These are phyloP conservation scores for Ogataea nitratoaversa DNA, from an alignment of 805 yeast genomes.

Conservation along the genomic window DNA sequence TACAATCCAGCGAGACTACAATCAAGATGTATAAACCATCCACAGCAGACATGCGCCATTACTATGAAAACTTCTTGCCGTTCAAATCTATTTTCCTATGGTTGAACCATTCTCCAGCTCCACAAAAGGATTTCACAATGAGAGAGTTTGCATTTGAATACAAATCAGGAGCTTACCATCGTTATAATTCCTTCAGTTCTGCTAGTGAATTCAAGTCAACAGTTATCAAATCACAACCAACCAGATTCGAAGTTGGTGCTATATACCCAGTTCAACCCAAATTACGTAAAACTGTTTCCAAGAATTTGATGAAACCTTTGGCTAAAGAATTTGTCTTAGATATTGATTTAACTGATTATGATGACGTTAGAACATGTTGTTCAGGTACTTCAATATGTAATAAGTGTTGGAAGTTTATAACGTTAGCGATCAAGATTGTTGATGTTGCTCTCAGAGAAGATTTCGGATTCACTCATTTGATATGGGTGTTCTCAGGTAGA, in stretches of 20 bases:
- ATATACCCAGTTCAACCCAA: slow-evolving; percentile 85
- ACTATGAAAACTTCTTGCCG: slow-evolving; percentile 70
- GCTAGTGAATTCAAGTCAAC: slow-evolving; percentile 74
- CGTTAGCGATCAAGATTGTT: slow-evolving; percentile 74
- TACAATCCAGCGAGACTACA: too few species aligned
- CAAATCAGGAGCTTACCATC: slow-evolving; percentile 81
- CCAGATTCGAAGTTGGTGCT: slow-evolving; percentile 94
- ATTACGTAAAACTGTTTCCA: slow-evolving; percentile 72
- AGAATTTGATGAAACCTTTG: slow-evolving; percentile 72
- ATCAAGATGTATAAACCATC: slow-evolving; percentile 32
- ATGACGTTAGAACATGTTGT: slow-evolving; percentile 90
- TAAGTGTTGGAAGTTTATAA: slow-evolving; percentile 92
- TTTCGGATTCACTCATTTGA: slow-evolving; percentile 79
- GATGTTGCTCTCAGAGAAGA: slow-evolving; percentile 73
- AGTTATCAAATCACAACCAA: slow-evolving; percentile 71
- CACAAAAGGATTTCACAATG: slow-evolving; percentile 73
- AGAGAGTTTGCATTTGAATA: slow-evolving; percentile 93
- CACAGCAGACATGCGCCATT: slow-evolving; percentile 64
- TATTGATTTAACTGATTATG: slow-evolving; percentile 97
- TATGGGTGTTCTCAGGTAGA: slow-evolving; percentile 98
- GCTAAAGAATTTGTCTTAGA: slow-evolving; percentile 90
- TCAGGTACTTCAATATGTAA: slow-evolving; percentile 76
- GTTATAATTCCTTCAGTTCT: slow-evolving; percentile 73
- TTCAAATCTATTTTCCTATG: slow-evolving; percentile 78
- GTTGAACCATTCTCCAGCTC: slow-evolving; percentile 81